Conservation (phyloP, 176 grass and related monocot genomes). For the Melocanna baccifera region DNA sequence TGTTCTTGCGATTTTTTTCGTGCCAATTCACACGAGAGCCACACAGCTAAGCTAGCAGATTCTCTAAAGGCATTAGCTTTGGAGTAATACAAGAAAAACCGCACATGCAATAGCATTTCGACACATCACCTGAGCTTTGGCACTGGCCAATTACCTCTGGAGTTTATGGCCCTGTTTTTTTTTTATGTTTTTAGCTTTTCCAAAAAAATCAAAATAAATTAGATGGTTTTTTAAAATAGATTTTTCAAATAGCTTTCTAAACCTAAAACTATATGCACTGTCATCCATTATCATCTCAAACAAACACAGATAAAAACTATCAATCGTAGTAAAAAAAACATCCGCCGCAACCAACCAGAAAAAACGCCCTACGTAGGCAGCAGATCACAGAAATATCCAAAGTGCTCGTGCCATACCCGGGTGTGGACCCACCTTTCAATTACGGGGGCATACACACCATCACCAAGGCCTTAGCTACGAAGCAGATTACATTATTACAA, state of each 20-base stretch:
- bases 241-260: too few relatives aligned
- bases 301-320: too few relatives aligned
- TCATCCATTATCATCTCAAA: too few relatives aligned
- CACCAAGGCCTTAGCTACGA: not conserved
- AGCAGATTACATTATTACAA: not conserved
- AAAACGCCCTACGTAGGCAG: not conserved
- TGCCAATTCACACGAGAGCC: not conserved
- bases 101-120: not conserved
- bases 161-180: not conserved
- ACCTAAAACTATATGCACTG: accelerated
- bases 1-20: not conserved
- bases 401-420: constrained; percentile 1
- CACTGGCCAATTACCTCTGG: not conserved
- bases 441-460: not conserved
- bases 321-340: too few relatives aligned
- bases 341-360: too few relatives aligned
- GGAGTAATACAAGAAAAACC: not conserved
- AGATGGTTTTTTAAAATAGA: too few relatives aligned
- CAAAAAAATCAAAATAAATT: too few relatives aligned
- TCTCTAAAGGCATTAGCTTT: not conserved
- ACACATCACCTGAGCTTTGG: constrained; percentile 7
- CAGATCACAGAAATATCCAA: not conserved
- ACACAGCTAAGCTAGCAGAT: not conserved
- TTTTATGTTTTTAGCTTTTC: too few relatives aligned
- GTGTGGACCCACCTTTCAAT: constrained; percentile 16